Evolutionary conservation across 1,284 basidiomycete species (phyloP).

Genomic region (Neolentinus lepideus): DNA sequence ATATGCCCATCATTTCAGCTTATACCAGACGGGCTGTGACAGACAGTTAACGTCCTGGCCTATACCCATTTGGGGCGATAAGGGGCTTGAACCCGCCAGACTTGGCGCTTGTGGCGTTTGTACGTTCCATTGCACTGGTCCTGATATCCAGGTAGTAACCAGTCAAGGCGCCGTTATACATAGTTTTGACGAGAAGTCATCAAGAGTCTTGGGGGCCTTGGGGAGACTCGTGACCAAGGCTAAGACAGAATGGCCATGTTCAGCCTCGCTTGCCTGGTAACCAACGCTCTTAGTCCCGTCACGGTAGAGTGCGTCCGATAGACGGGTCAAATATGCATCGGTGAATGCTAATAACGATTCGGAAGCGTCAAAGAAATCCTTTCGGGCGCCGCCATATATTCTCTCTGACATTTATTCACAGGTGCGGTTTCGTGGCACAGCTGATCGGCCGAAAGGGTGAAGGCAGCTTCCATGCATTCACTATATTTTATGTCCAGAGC

Average conservation of each 20-base stretch:
- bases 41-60: background rate
- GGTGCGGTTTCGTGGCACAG: too few relatives aligned
- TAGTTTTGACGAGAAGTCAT: background rate
- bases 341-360: too few relatives aligned
- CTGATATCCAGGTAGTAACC: background rate
- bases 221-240: background rate
- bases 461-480: too few relatives aligned
- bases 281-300: background rate
- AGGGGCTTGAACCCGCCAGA: background rate
- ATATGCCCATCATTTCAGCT: background rate
- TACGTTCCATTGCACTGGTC: background rate
- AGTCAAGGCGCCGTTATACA: background rate
- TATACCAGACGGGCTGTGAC: background rate
- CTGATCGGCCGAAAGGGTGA: too few relatives aligned
- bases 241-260: background rate
- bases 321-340: too few relatives aligned
- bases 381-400: too few relatives aligned
- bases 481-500: too few relatives aligned
- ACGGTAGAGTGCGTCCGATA: too few relatives aligned
- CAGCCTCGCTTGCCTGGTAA: background rate
- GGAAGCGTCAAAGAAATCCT: too few relatives aligned
- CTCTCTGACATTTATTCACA: too few relatives aligned
- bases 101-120: background rate
- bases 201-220: background rate
- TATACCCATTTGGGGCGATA: background rate